Evolutionary conservation across 495 filamentous ascomycete species (phyloP).

Genomic region (Penicillium robsamsonii): DNA sequence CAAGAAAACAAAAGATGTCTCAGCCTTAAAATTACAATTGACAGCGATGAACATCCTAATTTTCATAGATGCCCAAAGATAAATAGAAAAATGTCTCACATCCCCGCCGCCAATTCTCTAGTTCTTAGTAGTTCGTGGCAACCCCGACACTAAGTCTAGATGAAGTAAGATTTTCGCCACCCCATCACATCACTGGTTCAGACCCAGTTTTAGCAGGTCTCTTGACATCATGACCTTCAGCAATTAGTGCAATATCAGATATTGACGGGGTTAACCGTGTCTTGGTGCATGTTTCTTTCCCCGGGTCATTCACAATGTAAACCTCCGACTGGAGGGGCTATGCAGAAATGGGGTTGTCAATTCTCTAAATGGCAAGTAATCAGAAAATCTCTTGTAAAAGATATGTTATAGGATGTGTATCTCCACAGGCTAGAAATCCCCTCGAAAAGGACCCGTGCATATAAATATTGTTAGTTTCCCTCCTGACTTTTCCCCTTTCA

Average conservation of each 20-base stretch:
- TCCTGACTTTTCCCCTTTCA: not conserved
- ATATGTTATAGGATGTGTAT: slow-evolving; percentile 2
- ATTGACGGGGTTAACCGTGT: not conserved
- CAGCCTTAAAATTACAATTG: not conserved
- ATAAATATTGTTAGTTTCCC: not conserved
- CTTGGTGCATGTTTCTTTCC: not conserved
- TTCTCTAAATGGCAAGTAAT: not conserved
- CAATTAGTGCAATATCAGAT: not conserved
- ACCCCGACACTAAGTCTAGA: slow-evolving; percentile 8
- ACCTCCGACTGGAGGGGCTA: not conserved
- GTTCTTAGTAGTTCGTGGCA: slow-evolving; percentile 5
- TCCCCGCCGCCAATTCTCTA: slow-evolving; percentile 12
- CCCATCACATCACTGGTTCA: slow-evolving; percentile 1
- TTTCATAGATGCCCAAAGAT: not conserved
- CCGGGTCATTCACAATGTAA: not conserved
- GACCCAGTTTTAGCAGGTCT: not conserved
- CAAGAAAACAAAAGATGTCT: not conserved
- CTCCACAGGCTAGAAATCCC: slow-evolving; percentile 6
- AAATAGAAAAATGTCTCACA: slow-evolving; percentile 20
- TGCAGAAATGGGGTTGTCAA: not conserved
- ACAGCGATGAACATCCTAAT: not conserved
- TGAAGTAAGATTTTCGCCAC: slow-evolving; percentile 19
- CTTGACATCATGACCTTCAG: slow-evolving; percentile 7
- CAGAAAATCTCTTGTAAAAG: not conserved
- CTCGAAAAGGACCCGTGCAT: not conserved